A percentile compares a stretch with the other conserved stretches of the same genome.
These are phyloP conservation scores for Wakefieldia striispora DNA, from an alignment of 768 basidiomycete genomes.

Conservation along the genomic window DNA sequence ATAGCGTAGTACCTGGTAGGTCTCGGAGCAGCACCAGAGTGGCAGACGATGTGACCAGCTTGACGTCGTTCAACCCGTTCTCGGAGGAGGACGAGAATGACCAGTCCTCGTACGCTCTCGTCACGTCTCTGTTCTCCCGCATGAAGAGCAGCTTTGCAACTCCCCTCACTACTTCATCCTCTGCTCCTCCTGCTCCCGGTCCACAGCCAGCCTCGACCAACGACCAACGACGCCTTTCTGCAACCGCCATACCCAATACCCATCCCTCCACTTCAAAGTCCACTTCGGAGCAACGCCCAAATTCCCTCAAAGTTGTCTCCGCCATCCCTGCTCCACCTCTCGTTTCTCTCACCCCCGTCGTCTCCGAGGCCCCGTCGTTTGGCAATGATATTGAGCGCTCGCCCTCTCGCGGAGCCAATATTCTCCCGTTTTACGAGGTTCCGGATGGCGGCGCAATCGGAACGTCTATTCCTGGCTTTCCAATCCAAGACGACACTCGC, in stretches of 20 bases:
- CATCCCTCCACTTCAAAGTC: conserved; percentile 50
- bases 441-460: conserved; percentile 59
- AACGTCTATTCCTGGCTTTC: conserved; percentile 87
- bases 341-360: conserved; percentile 81
- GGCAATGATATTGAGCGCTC: conserved; percentile 61
- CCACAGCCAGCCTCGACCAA: conserved; percentile 30
- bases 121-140: conserved; percentile 75
- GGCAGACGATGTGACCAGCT: conserved; percentile 59
- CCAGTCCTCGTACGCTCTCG: conserved; percentile 80
- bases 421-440: conserved; percentile 53
- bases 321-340: conserved; percentile 73
- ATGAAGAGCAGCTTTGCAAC: conserved; percentile 78
- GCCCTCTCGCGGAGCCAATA: conserved; percentile 48
- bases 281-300: conserved; percentile 52
- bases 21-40: conserved; percentile 62
- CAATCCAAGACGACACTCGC: conserved; percentile 86
- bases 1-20: conserved; percentile 47
- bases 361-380: conserved; percentile 74
- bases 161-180: conserved; percentile 53
- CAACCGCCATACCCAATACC: conserved; percentile 40
- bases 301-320: conserved; percentile 50
- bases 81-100: conserved; percentile 92
- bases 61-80: conserved; percentile 90
- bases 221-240: conserved; percentile 64
- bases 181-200: conserved; percentile 35